These are phyloP conservation scores for Erodium moschatum DNA, from an alignment of 441 rosid genomes.

Conservation along the genomic window DNA sequence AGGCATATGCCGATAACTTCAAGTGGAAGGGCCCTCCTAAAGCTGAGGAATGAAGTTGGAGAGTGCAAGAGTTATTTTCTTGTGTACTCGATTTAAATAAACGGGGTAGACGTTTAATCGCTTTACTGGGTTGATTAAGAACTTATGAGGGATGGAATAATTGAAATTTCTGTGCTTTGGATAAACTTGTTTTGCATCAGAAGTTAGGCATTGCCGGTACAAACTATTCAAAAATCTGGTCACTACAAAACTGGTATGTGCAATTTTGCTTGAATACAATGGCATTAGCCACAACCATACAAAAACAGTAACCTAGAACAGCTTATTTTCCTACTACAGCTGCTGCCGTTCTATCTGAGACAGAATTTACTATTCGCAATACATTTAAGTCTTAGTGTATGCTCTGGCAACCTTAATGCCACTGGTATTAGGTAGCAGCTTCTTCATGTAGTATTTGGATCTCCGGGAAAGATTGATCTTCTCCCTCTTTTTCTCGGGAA, in stretches of 20 bases:
- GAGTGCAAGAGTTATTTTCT: neutral
- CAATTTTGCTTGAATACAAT: no score
- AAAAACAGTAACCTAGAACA: no score
- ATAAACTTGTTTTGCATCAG: no score
- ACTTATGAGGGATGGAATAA: no score
- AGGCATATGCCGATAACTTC: constrained; percentile 86
- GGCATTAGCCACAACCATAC: no score
- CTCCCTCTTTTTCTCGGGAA: constrained; percentile 58
- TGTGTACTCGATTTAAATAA: no score
- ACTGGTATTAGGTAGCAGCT: constrained; percentile 53
- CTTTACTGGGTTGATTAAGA: no score
- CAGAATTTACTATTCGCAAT: neutral
- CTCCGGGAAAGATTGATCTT: constrained; percentile 67
- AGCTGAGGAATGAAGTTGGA: constrained; percentile 16
- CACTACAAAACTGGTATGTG: no score
- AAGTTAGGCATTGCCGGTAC: no score
- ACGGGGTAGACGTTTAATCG: no score
- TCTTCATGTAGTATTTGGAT: constrained; percentile 78
- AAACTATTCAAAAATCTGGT: no score
- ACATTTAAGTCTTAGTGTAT: constrained; percentile 16
- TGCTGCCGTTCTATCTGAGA: neutral
- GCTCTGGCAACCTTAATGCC: constrained; percentile 45
- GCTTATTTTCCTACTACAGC: neutral
- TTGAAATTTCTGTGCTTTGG: no score
- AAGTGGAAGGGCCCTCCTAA: constrained; percentile 73